Base-by-base conservation (phyloP, 768 basidiomycete genomes). In the Mycena latifolia region DNA sequence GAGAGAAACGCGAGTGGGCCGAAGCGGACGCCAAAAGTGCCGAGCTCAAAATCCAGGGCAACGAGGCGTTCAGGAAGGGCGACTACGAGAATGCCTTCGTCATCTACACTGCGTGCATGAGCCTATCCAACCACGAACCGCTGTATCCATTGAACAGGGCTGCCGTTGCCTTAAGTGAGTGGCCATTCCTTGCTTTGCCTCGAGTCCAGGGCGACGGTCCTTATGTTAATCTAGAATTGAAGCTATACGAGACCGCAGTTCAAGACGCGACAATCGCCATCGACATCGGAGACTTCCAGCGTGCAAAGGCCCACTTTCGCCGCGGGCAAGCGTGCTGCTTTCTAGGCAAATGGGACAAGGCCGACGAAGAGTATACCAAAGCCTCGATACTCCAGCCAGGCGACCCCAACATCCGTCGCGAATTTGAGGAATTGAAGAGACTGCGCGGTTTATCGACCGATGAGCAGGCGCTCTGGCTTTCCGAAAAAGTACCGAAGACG, bases 141-240 rank as follows among this genome's bases (percentile, higher is more conserved):
- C 48, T 71, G 17, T 71, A 71, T 48, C 22, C 48, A 14, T 47
- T 71, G 57, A 71, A 71, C 39, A 65, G 67, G 43, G 67, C 64
- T 11, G 67, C 67, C 25, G 70, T 60, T 17, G 64, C 60, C 2
- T 55, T 71, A 57, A 69, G 70, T 71, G 51, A 33, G 70, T 11
- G 27, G n/a, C n/a, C n/a, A n/a, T 20, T 29, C 11, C 11, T n/a
- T 22, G 22, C 31, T 39, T 10, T n/a, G n/a, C n/a, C n/a, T n/a
- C n/a, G n/a, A n/a, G n/a, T n/a, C n/a, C n/a, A n/a, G n/a, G n/a
- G n/a, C n/a, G n/a, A n/a, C n/a, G n/a, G n/a, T 43, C 14, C 20
- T 43, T 4, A 2, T 4, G 15, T 39, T 18, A 39, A 39, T 18
- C 14, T 17, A 70, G 70, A 66, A 28, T 33, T 71, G 41, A 58